Conservation (phyloP, 1,284 basidiomycete species). For the Ustilago trichophora region DNA sequence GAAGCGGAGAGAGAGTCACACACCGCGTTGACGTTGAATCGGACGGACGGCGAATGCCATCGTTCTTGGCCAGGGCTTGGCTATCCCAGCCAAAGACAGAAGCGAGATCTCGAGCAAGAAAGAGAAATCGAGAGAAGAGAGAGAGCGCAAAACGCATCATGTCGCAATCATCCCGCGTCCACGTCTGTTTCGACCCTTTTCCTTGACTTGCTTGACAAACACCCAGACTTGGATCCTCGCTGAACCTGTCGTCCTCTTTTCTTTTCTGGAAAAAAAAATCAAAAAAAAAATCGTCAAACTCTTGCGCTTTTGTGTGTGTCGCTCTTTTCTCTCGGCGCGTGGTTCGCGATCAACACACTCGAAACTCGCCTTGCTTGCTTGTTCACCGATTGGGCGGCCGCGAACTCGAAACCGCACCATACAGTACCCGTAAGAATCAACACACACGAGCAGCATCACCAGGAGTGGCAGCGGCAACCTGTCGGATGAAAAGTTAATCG, state of each 20-base stretch:
- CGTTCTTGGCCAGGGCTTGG: conserved; percentile 38
- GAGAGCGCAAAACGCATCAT: conserved; percentile 18
- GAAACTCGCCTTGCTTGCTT: neutral
- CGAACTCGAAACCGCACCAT: too few relatives aligned
- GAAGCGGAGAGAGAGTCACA: conserved; percentile 4
- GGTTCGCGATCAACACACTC: conserved; percentile 6
- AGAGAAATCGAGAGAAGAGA: neutral
- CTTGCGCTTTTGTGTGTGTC: too few relatives aligned
- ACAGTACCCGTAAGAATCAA: too few relatives aligned
- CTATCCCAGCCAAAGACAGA: neutral
- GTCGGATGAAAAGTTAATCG: too few relatives aligned
- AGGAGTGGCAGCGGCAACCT: too few relatives aligned
- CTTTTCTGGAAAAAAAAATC: neutral
- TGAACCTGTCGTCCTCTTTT: conserved; percentile 9
- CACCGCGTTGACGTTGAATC: neutral
- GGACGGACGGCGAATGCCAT: conserved; percentile 14
- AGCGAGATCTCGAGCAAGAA: conserved; percentile 10
- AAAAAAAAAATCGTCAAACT: too few relatives aligned
- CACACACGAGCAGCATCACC: too few relatives aligned
- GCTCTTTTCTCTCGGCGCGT: too few relatives aligned
- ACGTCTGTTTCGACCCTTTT: too few relatives aligned
- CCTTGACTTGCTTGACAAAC: neutral
- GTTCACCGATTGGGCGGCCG: too few relatives aligned
- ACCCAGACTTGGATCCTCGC: conserved; percentile 36
- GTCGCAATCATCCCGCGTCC: conserved; percentile 27